Percentiles rank a stretch among this genome's conserved stretches.
Conservation (phyloP, 2,329 filamentous ascomycete species). For the Biscogniauxia mediterranea region DNA sequence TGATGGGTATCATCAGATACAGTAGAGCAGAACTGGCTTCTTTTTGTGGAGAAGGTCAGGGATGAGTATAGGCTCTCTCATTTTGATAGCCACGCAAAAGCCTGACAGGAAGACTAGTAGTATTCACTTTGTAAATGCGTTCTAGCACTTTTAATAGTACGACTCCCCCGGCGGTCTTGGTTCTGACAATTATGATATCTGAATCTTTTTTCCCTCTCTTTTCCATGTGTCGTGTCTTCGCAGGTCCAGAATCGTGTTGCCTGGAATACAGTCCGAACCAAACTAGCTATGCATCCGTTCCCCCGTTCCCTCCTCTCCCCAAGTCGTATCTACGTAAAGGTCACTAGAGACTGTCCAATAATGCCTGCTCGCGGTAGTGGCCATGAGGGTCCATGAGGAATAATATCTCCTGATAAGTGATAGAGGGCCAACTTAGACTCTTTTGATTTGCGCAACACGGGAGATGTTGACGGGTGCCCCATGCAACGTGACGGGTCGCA, state of each 20-base stretch:
- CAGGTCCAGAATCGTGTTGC: background rate
- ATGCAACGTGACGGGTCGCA: background rate
- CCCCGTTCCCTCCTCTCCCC: no score
- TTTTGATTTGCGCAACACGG: background rate
- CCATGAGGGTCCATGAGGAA: background rate
- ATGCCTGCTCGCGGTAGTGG: background rate
- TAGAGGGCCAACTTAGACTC: background rate
- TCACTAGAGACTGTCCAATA: background rate
- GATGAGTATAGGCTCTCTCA: conserved; percentile 23
- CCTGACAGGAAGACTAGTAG: conserved; percentile 31
- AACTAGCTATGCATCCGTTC: background rate
- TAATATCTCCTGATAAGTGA: background rate
- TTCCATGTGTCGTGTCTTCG: background rate
- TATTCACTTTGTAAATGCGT: conserved; percentile 36
- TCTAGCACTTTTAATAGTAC: conserved; percentile 33
- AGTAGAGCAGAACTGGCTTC: conserved; percentile 15
- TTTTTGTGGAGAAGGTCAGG: conserved; percentile 20
- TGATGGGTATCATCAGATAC: conserved; percentile 13
- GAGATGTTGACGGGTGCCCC: background rate
- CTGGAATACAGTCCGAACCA: background rate
- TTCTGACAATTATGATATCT: background rate
- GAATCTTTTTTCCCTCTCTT: background rate
- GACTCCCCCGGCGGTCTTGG: conserved; percentile 13
- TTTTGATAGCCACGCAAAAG: conserved; percentile 25
- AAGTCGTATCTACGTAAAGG: background rate